phyloP scores from a whole-genome alignment of 805 yeast genomes.

The Pichia heedii region DNA sequence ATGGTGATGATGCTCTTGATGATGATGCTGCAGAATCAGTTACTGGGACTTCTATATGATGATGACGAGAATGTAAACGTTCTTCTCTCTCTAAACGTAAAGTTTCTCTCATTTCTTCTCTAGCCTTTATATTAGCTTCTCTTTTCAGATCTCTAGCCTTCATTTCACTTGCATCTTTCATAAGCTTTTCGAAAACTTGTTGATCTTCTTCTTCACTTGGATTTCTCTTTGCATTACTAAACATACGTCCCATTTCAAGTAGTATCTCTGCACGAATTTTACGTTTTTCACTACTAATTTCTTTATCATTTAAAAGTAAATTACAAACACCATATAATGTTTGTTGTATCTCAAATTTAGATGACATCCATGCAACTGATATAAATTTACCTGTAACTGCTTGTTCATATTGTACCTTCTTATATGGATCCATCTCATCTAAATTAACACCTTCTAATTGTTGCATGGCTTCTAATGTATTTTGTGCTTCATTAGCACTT shows the following conservation, averaged over 20 bases:
- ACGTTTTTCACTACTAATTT: conserved; percentile 36
- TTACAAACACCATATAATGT: conserved; percentile 68
- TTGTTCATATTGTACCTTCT: conserved; percentile 58
- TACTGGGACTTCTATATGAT: neutral
- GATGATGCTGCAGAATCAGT: neutral
- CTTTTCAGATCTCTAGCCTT: conserved; percentile 24
- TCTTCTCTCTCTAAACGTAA: neutral
- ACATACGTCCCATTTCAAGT: conserved; percentile 53
- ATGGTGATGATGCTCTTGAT: neutral
- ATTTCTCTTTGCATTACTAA: conserved; percentile 48
- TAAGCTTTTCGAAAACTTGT: conserved; percentile 52
- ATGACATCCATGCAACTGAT: conserved; percentile 81
- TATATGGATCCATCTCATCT: conserved; percentile 35
- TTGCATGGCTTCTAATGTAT: conserved; percentile 63
- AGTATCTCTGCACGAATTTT: conserved; percentile 57
- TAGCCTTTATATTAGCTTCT: conserved; percentile 11
- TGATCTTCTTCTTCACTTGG: conserved; percentile 70
- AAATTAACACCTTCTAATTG: conserved; percentile 43
- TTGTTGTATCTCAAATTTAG: conserved; percentile 67
- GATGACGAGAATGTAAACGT: neutral
- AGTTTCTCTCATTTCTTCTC: conserved; percentile 11
- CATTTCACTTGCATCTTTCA: conserved; percentile 26
- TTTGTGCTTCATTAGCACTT: conserved; percentile 70
- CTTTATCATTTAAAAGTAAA: conserved; percentile 48
- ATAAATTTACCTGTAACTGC: conserved; percentile 69